Conservation (phyloP, 139 green algal genomes). For the Penium margaritaceum region DNA sequence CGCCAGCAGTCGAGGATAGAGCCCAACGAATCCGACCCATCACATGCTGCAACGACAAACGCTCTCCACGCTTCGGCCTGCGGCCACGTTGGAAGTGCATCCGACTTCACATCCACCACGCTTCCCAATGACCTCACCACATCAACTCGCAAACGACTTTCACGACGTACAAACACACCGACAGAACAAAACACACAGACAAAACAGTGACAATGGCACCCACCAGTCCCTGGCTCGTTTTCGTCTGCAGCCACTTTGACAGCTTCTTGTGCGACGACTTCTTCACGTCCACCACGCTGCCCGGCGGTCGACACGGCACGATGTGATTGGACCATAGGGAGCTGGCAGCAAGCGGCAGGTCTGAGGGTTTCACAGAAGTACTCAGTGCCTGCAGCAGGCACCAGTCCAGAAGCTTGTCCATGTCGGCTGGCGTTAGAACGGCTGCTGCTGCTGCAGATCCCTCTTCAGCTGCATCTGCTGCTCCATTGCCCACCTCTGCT, state of each 20-base stretch:
- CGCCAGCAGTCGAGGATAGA: too few species aligned
- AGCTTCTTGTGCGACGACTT: slow-evolving; percentile 49
- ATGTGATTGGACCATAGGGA: slow-evolving; percentile 43
- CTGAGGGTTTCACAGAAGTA: slow-evolving; percentile 32
- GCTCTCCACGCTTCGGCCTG: too few species aligned
- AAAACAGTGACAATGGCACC: too few species aligned
- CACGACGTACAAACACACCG: too few species aligned
- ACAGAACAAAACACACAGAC: too few species aligned
- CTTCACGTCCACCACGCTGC: slow-evolving; percentile 41
- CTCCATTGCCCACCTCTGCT: not conserved
- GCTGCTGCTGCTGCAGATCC: not conserved
- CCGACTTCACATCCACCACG: too few species aligned
- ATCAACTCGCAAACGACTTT: too few species aligned
- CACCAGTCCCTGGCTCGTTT: slow-evolving; percentile 33
- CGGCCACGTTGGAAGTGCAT: too few species aligned
- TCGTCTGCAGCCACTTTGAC: slow-evolving; percentile 36
- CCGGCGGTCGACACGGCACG: slow-evolving; percentile 29
- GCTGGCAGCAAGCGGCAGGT: slow-evolving; percentile 34
- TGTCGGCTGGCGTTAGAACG: slow-evolving; percentile 15
- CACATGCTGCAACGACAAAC: too few species aligned
- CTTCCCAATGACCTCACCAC: too few species aligned
- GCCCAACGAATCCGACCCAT: too few species aligned
- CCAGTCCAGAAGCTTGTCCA: slow-evolving; percentile 35
- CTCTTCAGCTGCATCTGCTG: not conserved
- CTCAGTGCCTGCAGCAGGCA: slow-evolving; percentile 40